phyloP scores from a whole-genome alignment of 345 rosid genomes.

The Eucalyptus curtisii region DNA sequence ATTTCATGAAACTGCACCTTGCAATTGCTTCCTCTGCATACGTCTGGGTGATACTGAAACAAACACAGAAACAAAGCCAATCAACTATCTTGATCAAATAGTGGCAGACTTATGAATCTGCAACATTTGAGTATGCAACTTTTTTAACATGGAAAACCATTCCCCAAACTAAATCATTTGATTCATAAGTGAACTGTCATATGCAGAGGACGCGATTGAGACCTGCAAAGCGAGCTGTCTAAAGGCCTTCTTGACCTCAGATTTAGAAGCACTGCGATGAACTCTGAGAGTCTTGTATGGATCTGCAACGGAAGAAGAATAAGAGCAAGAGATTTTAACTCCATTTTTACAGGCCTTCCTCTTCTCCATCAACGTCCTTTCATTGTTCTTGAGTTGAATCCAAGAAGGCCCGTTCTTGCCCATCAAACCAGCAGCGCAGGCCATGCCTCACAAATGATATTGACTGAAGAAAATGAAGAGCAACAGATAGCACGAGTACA shows the following conservation, averaged over 20 bases:
- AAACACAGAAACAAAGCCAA: not conserved
- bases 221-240: slow-evolving; percentile 82
- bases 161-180: not conserved
- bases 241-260: slow-evolving; percentile 85
- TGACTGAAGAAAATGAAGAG: not conserved
- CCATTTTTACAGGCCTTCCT: slow-evolving; percentile 12
- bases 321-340: slow-evolving; percentile 13
- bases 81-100: not conserved
- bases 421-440: not conserved
- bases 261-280: slow-evolving; percentile 69
- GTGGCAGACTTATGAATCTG: not conserved
- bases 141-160: not conserved
- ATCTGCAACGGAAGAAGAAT: slow-evolving; percentile 39
- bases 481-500: not conserved
- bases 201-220: not conserved
- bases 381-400: not conserved
- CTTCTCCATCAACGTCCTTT: slow-evolving; percentile 2
- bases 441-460: not conserved
- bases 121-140: not conserved
- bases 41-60: slow-evolving; percentile 93
- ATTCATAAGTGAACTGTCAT: not conserved
- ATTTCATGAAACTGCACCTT: slow-evolving; percentile 61
- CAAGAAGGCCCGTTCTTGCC: not conserved
- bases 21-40: slow-evolving; percentile 79
- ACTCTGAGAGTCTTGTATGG: slow-evolving; percentile 63